These are phyloP conservation scores for Talaromyces nanjingensis DNA, from an alignment of 495 filamentous ascomycete species.

Conservation along the genomic window DNA sequence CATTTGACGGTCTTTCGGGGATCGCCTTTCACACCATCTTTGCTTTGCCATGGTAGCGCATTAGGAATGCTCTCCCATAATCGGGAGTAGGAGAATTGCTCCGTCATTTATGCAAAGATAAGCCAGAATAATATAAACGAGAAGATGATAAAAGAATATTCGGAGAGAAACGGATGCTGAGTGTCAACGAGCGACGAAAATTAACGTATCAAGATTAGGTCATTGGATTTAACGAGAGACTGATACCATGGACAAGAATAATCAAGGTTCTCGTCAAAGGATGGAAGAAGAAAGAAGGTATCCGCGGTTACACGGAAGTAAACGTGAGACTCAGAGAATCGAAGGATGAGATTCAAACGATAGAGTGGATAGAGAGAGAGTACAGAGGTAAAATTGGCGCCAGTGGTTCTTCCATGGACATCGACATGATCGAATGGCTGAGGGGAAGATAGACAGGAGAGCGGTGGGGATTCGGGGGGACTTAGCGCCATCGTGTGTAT, in stretches of 20 bases:
- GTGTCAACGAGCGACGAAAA: background rate
- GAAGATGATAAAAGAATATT: background rate
- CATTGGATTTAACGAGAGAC: background rate
- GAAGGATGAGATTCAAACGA: background rate
- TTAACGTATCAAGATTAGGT: background rate
- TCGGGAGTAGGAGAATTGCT: conserved; percentile 21
- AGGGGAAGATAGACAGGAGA: background rate
- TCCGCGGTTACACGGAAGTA: background rate
- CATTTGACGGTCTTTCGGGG: conserved; percentile 57
- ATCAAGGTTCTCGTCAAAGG: background rate
- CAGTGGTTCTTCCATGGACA: background rate
- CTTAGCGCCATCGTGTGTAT: background rate
- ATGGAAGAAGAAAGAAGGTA: background rate
- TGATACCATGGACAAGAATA: background rate
- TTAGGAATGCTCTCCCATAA: conserved; percentile 19
- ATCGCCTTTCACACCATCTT: conserved; percentile 27
- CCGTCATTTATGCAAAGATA: conserved; percentile 2
- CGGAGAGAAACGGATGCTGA: background rate
- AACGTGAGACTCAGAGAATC: background rate
- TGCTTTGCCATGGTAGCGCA: conserved; percentile 25
- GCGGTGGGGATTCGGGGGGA: background rate
- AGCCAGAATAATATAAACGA: background rate
- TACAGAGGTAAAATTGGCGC: background rate
- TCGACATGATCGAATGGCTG: background rate
- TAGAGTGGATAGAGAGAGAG: background rate